Base-by-base conservation (phyloP, 495 filamentous ascomycete species). In the Durotheca rogersii region DNA sequence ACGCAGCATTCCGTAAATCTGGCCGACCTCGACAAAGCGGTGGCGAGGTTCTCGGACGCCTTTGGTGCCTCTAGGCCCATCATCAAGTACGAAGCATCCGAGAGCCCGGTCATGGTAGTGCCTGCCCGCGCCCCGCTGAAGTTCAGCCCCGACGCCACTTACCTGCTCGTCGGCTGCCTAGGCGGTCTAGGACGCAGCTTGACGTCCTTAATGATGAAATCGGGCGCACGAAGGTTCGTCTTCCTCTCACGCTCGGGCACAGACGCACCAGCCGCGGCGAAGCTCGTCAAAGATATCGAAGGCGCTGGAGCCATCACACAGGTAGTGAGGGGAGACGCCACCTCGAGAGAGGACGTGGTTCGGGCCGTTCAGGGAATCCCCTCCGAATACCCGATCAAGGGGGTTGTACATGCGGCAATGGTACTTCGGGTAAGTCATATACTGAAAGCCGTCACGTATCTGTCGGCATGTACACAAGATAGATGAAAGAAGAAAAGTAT, bases 101-200 rank as follows among this genome's bases (percentile, higher is more conserved):
- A n/a, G n/a, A n/a, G n/a, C n/a, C n/a, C n/a, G n/a, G n/a, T n/a
- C n/a, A n/a, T n/a, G n/a, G n/a, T n/a, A n/a, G n/a, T n/a, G n/a
- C n/a, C n/a, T n/a, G n/a, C n/a, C n/a, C n/a, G n/a, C n/a, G n/a
- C n/a, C n/a, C 25, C 45, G 14, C 14, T 58, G 7, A 42, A 46
- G 17, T 32, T 58, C 23, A 29, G 25, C 1, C 18, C 61, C 0
- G 57, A 74, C 31, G 70, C 64, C 4, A 71, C 66, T 11, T 82
- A 82, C 47, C 49, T 84, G 10, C 58, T 84, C 1, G 65, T 75
- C 16, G 78, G 81, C 4, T 76, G 80, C 30, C 68, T 82, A 2
- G 77, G 80, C 2, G 81, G 80, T 0, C 65, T 85, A 4, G 81
- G 81, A 12, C 70, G 73, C 6, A 70, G 71, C 21, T 58, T 85